These are phyloP conservation scores for Parasarocladium wereldwijsianum DNA, from an alignment of 2,329 filamentous ascomycete species.

Conservation along the genomic window DNA sequence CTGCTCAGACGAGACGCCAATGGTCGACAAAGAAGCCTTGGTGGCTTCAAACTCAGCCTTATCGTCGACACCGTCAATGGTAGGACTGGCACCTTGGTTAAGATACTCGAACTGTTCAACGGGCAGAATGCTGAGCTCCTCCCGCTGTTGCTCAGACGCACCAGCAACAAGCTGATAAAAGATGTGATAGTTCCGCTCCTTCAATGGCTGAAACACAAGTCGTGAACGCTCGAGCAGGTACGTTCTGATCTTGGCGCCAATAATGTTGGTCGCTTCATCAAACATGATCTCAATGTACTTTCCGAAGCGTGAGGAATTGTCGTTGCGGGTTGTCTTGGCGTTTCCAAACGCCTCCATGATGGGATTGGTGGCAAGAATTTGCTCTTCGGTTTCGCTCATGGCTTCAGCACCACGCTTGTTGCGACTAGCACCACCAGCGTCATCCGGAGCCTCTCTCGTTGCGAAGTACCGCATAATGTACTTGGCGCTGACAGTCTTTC, in stretches of 20 bases:
- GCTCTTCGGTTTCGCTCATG: slow-evolving; percentile 97
- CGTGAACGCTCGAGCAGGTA: slow-evolving; percentile 91
- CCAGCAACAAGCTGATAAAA: slow-evolving; percentile 96
- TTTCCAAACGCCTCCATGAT: slow-evolving; percentile 99
- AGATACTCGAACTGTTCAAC: slow-evolving; percentile 91
- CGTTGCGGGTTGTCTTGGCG: slow-evolving; percentile 98
- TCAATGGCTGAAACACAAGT: slow-evolving; percentile 91
- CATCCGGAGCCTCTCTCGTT: slow-evolving; percentile 85
- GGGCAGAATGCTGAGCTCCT: slow-evolving; percentile 64
- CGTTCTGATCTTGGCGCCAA: slow-evolving; percentile 91
- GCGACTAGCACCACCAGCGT: slow-evolving; percentile 55
- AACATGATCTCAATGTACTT: slow-evolving; percentile 99
- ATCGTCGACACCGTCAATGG: slow-evolving; percentile 90
- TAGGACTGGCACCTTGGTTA: slow-evolving; percentile 83
- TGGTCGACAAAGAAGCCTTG: slow-evolving; percentile 70
- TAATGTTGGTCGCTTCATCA: slow-evolving; percentile 86
- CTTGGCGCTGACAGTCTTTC: slow-evolving; percentile 98
- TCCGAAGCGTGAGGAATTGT: slow-evolving; percentile 96
- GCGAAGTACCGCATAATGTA: slow-evolving; percentile 99
- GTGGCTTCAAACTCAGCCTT: slow-evolving; percentile 87
- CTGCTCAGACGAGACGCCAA: slow-evolving; percentile 61
- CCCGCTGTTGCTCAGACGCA: slow-evolving; percentile 67
- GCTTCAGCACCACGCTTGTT: slow-evolving; percentile 59
- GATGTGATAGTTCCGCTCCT: slow-evolving; percentile 97
- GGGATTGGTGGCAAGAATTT: slow-evolving; percentile 93